Percentiles rank a stretch among this genome's conserved stretches.
These are phyloP conservation scores for Pulveroboletus sp. DNA, from an alignment of 768 basidiomycete species.

Conservation along the genomic window DNA sequence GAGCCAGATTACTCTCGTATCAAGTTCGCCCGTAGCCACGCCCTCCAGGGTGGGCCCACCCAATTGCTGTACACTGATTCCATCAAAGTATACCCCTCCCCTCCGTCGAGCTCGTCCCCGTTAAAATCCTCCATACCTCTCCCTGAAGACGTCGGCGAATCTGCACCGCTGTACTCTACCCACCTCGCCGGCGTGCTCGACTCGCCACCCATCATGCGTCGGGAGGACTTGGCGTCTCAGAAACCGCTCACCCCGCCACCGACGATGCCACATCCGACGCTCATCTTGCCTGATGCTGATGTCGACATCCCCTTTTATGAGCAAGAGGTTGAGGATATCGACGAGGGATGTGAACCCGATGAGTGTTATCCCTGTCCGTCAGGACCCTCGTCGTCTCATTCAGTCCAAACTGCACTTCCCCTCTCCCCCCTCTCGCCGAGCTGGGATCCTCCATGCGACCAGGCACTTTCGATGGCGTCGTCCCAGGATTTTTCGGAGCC, in stretches of 20 bases:
- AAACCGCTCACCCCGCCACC: conserved; percentile 41
- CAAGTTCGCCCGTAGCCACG: conserved; percentile 15
- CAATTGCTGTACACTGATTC: conserved; percentile 19
- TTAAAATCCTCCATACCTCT: conserved; percentile 23
- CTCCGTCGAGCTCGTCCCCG: conserved; percentile 24
- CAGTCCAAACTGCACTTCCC: conserved; percentile 12
- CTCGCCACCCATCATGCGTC: conserved; percentile 32
- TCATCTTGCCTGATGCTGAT: conserved; percentile 35
- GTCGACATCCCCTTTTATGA: conserved; percentile 13
- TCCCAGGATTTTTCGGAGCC: conserved; percentile 16
- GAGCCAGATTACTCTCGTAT: conserved; percentile 12
- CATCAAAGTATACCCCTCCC: conserved; percentile 24
- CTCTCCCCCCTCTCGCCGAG: conserved; percentile 36
- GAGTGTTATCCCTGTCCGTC: conserved; percentile 13
- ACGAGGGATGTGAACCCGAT: conserved; percentile 19
- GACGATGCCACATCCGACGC: conserved; percentile 36
- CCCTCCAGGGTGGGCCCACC: conserved; percentile 4
- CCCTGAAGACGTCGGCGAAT: conserved; percentile 24
- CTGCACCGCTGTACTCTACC: conserved; percentile 18
- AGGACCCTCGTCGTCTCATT: conserved; percentile 13
- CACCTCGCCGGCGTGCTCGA: conserved; percentile 32
- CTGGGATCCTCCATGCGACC: conserved; percentile 22
- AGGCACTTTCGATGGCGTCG: conserved; percentile 9
- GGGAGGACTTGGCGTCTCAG: conserved; percentile 26
- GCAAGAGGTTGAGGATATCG: conserved; percentile 12